Evolutionary conservation across 148 eudicot species (phyloP), one percentile per base, ranked within the genome.

Genomic region (Mesembryanthemum crystallinum): DNA sequence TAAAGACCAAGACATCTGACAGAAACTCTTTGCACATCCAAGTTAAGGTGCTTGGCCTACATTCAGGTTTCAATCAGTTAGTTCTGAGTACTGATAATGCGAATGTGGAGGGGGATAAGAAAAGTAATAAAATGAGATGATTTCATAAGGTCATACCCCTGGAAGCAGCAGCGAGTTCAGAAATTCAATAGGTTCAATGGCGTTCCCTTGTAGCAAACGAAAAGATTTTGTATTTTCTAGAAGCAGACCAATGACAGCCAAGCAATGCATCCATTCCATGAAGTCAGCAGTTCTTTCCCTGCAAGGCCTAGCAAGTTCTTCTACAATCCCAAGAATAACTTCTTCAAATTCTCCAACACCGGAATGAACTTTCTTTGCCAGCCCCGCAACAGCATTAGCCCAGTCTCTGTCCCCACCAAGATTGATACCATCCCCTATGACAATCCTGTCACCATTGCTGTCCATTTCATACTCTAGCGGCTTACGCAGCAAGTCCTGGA

Each of bases 261-360:
- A 86, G 79, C 99, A 95, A 79, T 95, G 99, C 87, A 92, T 84
- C 99, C 98, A 95, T 81, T 91, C 90, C 77, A 82, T 75, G 79
- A 83, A 88, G 71, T 92, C 94, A 27, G 99, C 99, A 60, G 92
- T 88, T 81, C 99, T 89, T 82, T 95, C 99, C 72, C 99, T 88
- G 85, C 99, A 95, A 55, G 98, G 94, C 76, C 64, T 76, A 61
- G 91, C 99, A 78, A 95, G 94, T 85, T 88, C 91, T 75, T 84
- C 97, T 54, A 92, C 74, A 73, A 91, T 87, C 33, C 83, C 74
- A 47, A 92, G 79, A 76, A 86, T 77, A 76, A 89, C 90, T 83
- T 95, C 97, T 85, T 89, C 99, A 86, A 95, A 92, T 82, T 95
- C 99, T 73, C 98, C 97, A 47, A 82, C 84, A 73, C 90, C 88